Evolutionary conservation across 2,329 filamentous ascomycete species (phyloP), one percentile per base, ranked within the genome.

Genomic region (Elsinoe australis): DNA sequence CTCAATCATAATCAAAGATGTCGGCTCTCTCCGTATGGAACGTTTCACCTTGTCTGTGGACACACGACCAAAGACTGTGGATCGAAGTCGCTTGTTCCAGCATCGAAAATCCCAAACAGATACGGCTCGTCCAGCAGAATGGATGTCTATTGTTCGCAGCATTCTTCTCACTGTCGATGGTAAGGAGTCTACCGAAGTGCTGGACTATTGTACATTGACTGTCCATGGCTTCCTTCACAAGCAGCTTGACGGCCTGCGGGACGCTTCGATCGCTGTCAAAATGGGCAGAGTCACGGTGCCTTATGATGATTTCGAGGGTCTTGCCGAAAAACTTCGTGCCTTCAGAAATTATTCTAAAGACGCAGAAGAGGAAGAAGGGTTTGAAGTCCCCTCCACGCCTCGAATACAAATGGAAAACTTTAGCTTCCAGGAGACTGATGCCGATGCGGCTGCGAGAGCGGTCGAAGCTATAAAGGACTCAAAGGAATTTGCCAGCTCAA

Each of bases 211-310:
- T 51, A 84, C 85, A 3, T 70, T 96, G 51, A 96, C 95, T 58
- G 78, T 98, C 38, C 89, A 98, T 64, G 92, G 94, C 4, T 82
- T 94, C 52, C 71, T 98, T 21, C 87, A 94, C 65, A 83, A 86
- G 54, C 81, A 88, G 29, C 71, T 87, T 35, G 87, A 95, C 54
- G 92, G 90, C 0, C 74, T 98, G 24, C 81, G 87, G 51, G 92
- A 98, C 69, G 85, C 89, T 0, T 87, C 89, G 1, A 81, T 98
- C 52, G 83, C 88, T 0, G 71, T 96, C 54, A 98, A 98, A 66
- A 74, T 95, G 29, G 92, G 94, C 12, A 81, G 90, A 48, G 74
- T 98, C 10, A 89, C 94, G 61, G 73, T 98, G 14, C 92, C 92
- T 0, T 88, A 85, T 59, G 92, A 98, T 60, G 89, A 96, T 60